Conservation (phyloP, 2,329 filamentous ascomycete genomes). For the Colletotrichum acutatum region DNA sequence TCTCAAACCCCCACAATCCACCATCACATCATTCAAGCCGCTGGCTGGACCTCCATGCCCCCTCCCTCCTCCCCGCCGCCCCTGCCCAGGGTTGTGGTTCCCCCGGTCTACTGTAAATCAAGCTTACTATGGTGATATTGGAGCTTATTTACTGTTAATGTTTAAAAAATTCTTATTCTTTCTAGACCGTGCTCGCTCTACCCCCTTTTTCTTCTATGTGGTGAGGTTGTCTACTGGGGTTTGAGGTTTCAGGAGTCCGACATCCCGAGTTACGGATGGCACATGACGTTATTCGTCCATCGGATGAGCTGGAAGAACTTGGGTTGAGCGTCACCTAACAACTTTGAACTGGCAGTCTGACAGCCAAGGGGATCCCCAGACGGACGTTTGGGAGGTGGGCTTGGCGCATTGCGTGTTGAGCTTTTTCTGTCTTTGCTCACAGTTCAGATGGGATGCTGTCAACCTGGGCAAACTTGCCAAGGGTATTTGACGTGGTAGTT, state of each 20-base stretch:
- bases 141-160: background rate
- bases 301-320: background rate
- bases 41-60: background rate
- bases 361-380: background rate
- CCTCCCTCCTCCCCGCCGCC: background rate
- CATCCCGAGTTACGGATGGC: constrained; percentile 8
- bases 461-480: background rate
- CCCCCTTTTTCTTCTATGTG: background rate
- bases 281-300: background rate
- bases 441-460: background rate
- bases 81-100: constrained; percentile 11
- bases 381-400: background rate
- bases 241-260: background rate
- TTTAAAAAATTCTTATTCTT: background rate
- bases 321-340: background rate
- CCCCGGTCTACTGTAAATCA: background rate
- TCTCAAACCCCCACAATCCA: constrained; percentile 6
- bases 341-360: background rate
- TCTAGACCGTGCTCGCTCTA: background rate
- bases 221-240: background rate
- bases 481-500: background rate
- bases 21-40: background rate
- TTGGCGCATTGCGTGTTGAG: background rate
- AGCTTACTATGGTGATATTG: background rate
- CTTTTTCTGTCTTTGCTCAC: background rate